Evolutionary conservation across 495 filamentous ascomycete genomes (phyloP), one percentile per base, ranked within the genome.

Genomic region (Trichoderma parareesei): DNA sequence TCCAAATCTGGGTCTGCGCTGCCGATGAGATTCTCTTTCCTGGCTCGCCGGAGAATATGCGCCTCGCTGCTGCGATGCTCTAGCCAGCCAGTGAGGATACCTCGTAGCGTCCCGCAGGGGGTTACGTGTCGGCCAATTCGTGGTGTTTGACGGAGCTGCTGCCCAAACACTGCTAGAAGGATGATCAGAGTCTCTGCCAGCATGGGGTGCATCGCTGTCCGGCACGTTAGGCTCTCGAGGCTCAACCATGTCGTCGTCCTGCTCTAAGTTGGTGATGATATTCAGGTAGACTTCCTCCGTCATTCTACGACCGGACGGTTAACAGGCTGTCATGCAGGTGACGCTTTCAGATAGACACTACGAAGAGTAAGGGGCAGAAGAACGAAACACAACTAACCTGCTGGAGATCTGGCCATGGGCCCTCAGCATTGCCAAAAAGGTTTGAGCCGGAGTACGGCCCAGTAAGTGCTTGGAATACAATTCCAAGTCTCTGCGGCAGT

Each of bases 401-500:
- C 27, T 27, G 27, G 27, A 27, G 27, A 27, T 27, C 33, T 57
- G 53, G 14, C 8, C 10, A 9, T 27, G 53, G 8, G 33, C 53
- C 13, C 53, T 57, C 53, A 57, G 35, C 10, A 38, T 14, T 9
- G 27, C 18, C 53, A 37, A 2, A 13, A 37, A 41, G 1, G 37
- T 5, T 16, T 62, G 38, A 38, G 8, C n/a, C 13, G 5, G 13
- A 4, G 10, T 6, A 38, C 9, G 4, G 2, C 42, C 53, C 0
- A 37, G 11, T 1, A 3, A 9, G 33, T 37, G 53, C 8, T 37
- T 13, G 16, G 27, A 16, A 3, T 8, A 10, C 18, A 16, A 9
- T 11, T 10, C 3, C 2, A 57, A 9, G 9, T 57, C 37, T 10
- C 37, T 27, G 53, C 83, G 76, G 64, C 83, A 86, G 67, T 84